These are phyloP conservation scores for Leishmania guyanensis DNA, from an alignment of 208 protist genomes.

Conservation along the genomic window DNA sequence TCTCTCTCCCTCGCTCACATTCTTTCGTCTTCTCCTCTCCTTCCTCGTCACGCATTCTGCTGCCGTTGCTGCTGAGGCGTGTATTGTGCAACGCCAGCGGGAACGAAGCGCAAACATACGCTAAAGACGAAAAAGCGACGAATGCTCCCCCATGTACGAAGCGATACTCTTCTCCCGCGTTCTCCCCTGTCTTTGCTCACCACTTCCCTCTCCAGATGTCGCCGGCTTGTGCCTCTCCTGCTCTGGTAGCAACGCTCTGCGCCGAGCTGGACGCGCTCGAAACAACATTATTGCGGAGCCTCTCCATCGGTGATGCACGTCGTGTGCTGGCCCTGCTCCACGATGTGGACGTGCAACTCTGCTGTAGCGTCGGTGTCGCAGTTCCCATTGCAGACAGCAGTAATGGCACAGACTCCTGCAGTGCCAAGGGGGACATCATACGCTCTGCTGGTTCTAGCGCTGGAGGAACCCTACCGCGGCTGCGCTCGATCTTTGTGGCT, in stretches of 20 bases:
- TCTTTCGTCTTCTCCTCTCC: not conserved
- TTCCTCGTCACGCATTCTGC: not conserved
- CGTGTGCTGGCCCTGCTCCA: not conserved
- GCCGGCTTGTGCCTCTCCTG: not conserved
- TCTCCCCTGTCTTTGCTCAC: no score
- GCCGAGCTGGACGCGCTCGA: constrained; percentile 13
- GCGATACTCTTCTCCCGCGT: no score
- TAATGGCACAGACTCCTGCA: not conserved
- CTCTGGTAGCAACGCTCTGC: not conserved
- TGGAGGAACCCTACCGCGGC: not conserved
- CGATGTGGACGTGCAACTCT: not conserved
- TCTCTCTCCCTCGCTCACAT: not conserved
- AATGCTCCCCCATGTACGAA: no score
- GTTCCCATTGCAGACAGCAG: not conserved
- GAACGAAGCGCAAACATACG: no score
- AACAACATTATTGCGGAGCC: not conserved
- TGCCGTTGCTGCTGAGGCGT: not conserved
- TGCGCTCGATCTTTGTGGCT: not conserved
- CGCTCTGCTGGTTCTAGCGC: not conserved
- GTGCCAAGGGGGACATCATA: not conserved
- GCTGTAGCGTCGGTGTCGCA: not conserved
- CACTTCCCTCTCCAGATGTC: not conserved
- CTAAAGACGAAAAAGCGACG: no score
- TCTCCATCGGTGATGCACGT: not conserved
- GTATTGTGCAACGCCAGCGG: not conserved